These are phyloP conservation scores for Saccharomyces hybrid DNA, from an alignment of 1,139 yeast genomes.

Conservation along the genomic window DNA sequence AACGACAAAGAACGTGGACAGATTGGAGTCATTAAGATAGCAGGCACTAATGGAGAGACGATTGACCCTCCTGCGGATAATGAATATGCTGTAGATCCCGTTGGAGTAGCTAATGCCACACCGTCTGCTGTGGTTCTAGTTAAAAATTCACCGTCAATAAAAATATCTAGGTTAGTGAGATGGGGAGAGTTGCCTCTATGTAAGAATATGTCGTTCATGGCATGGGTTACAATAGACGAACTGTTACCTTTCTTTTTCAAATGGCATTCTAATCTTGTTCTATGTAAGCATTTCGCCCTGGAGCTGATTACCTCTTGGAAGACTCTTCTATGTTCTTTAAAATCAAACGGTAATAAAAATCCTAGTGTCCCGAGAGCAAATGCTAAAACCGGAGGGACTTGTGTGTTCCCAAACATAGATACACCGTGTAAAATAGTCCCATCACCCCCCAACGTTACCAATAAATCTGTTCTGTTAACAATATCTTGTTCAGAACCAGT, in stretches of 20 bases:
- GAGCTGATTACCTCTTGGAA: slow-evolving; percentile 61
- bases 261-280: slow-evolving; percentile 74
- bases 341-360: slow-evolving; percentile 80
- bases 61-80: slow-evolving; percentile 88
- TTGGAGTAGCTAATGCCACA: slow-evolving; percentile 75
- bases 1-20: slow-evolving; percentile 85
- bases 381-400: slow-evolving; percentile 82
- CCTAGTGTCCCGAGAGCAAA: slow-evolving; percentile 92
- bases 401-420: slow-evolving; percentile 53
- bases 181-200: slow-evolving; percentile 90
- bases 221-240: slow-evolving; percentile 41
- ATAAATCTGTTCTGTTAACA: slow-evolving; percentile 50
- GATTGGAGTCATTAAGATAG: slow-evolving; percentile 78
- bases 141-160: slow-evolving; percentile 70
- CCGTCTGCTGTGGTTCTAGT: slow-evolving; percentile 94
- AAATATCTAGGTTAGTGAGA: slow-evolving; percentile 72
- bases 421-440: slow-evolving; percentile 82
- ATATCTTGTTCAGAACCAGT: slow-evolving; percentile 58
- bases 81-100: slow-evolving; percentile 93
- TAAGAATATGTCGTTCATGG: slow-evolving; percentile 84
- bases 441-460: slow-evolving; percentile 90
- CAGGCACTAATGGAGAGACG: slow-evolving; percentile 81
- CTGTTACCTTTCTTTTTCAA: slow-evolving; percentile 34
- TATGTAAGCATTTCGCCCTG: slow-evolving; percentile 61
- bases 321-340: slow-evolving; percentile 50